phyloP scores from a whole-genome alignment of 225 moss, liverwort and hornwort genomes.

The Thuidium tamariscinum region DNA sequence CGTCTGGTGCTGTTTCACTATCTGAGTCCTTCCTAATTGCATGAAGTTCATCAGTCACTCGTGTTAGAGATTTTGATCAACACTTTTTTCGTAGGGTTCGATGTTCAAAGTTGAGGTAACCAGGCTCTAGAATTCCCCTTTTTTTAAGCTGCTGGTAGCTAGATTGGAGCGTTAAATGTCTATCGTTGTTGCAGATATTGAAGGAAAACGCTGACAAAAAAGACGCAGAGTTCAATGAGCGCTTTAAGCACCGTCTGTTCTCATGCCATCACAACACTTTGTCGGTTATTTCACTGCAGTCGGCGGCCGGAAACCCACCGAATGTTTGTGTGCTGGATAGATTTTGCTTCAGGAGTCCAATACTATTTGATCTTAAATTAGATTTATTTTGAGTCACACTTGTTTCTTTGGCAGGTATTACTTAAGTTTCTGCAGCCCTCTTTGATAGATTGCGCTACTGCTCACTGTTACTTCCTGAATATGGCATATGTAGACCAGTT shows the following conservation, averaged over 20 bases:
- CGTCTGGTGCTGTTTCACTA: background rate
- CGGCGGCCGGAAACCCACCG: background rate
- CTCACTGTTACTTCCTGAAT: background rate
- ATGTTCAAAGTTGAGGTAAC: background rate
- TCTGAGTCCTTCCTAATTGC: background rate
- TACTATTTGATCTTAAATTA: background rate
- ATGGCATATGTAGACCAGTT: background rate
- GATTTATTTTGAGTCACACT: background rate
- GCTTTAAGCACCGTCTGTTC: constrained; percentile 80
- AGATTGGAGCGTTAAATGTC: background rate
- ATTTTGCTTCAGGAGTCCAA: background rate
- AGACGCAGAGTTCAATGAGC: constrained; percentile 90
- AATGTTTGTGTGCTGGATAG: background rate
- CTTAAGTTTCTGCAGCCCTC: background rate
- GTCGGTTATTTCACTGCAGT: background rate
- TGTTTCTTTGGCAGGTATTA: background rate
- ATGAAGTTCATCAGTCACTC: background rate
- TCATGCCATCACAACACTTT: background rate
- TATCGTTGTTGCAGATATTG: constrained; percentile 50
- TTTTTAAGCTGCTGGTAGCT: background rate
- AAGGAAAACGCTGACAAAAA: constrained; percentile 94
- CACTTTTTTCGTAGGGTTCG: background rate
- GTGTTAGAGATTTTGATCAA: background rate
- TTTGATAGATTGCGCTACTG: background rate
- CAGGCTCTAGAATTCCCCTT: background rate